These are phyloP conservation scores for Ascochyta rabiei DNA, from an alignment of 2,329 filamentous ascomycete genomes.

Conservation along the genomic window DNA sequence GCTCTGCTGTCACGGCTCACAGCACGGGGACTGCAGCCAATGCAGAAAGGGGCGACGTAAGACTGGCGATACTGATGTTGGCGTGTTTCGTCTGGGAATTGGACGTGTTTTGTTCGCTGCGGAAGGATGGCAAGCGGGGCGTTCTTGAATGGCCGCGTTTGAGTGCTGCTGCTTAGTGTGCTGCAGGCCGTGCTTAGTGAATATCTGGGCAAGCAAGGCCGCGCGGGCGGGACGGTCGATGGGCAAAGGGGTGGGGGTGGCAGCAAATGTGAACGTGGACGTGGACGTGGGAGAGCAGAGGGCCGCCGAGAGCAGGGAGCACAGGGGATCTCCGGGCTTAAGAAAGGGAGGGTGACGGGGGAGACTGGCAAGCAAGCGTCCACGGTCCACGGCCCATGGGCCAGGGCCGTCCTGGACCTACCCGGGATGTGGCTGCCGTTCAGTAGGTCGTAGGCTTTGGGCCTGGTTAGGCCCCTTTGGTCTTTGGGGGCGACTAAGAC, in stretches of 20 bases:
- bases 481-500: not conserved
- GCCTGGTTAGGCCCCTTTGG: not conserved
- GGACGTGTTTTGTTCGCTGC: constrained; percentile 21
- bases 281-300: not conserved
- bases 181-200: constrained; percentile 19
- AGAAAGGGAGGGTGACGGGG: constrained; percentile 15
- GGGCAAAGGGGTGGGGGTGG: not conserved
- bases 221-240: constrained; percentile 1
- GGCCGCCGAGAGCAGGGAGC: constrained; percentile 1
- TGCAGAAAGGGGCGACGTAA: constrained; percentile 30
- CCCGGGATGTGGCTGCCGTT: constrained; percentile 15
- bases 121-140: constrained; percentile 26
- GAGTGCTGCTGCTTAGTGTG: constrained; percentile 21
- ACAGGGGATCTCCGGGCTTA: constrained; percentile 8
- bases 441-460: not conserved
- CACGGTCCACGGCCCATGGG: constrained; percentile 8
- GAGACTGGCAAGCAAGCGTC: constrained; percentile 8
- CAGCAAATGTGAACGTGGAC: not conserved
- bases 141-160: constrained; percentile 22
- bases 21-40: constrained; percentile 2
- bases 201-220: constrained; percentile 14
- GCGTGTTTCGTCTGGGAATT: constrained; percentile 32
- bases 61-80: constrained; percentile 42
- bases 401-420: constrained; percentile 9
- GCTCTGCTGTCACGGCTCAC: constrained; percentile 4